Percentiles rank a stretch among this genome's conserved stretches.
phyloP scores from a whole-genome alignment of 495 filamentous ascomycete genomes.

The Daldinia loculata region DNA sequence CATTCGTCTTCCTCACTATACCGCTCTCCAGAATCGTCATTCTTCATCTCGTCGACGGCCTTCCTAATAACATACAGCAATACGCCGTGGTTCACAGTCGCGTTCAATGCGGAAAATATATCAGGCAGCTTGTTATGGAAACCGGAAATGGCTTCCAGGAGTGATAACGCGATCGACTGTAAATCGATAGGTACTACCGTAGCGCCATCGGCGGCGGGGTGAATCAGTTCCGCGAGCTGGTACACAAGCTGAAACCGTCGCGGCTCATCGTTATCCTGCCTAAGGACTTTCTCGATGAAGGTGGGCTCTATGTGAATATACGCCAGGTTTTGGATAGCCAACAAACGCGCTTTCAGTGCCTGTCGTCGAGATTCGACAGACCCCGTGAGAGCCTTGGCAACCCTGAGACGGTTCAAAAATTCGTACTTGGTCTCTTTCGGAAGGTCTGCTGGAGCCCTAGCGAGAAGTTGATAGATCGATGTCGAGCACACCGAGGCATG shows the following conservation, averaged over 20 bases:
- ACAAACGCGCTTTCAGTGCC: slow-evolving; percentile 79
- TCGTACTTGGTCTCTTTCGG: slow-evolving; percentile 82
- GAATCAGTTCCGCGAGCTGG: slow-evolving; percentile 90
- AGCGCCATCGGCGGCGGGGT: slow-evolving; percentile 73
- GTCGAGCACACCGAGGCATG: slow-evolving; percentile 67
- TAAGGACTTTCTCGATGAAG: slow-evolving; percentile 85
- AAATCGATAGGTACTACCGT: slow-evolving; percentile 71
- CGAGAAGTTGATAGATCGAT: slow-evolving; percentile 73
- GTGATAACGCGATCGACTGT: slow-evolving; percentile 82
- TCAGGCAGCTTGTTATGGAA: slow-evolving; percentile 80
- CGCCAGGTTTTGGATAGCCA: slow-evolving; percentile 91
- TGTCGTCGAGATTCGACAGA: slow-evolving; percentile 73
- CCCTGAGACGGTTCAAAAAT: slow-evolving; percentile 81
- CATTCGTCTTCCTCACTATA: slow-evolving; percentile 75
- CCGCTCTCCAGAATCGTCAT: slow-evolving; percentile 65
- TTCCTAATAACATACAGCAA: slow-evolving; percentile 94
- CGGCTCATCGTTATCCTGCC: slow-evolving; percentile 89
- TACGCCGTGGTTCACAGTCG: slow-evolving; percentile 94
- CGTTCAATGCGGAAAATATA: slow-evolving; percentile 83
- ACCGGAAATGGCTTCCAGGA: slow-evolving; percentile 82
- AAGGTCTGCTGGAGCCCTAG: slow-evolving; percentile 67
- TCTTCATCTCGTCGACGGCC: slow-evolving; percentile 79
- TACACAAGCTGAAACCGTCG: slow-evolving; percentile 88
- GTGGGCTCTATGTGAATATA: slow-evolving; percentile 82
- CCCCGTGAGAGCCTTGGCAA: slow-evolving; percentile 76